Evolutionary conservation across 169 alveolate species (phyloP), one percentile per base, ranked within the genome.

Genomic region (Eimeria sp.): DNA sequence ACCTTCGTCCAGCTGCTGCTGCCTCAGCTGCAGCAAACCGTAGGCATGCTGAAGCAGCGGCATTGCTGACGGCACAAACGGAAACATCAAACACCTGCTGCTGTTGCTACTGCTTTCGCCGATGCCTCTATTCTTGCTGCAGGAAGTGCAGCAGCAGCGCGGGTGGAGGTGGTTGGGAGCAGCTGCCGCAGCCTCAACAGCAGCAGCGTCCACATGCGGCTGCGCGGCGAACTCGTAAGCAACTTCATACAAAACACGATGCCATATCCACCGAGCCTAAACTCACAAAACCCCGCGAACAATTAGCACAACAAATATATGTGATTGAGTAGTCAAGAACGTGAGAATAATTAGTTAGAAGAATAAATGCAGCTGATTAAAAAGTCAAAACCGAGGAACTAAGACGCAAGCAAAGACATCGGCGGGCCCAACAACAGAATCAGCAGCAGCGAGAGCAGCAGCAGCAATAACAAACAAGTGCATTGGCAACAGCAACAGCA

Each of bases 21-120:
- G 89, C 67, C 65, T 18, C 40, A 78, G 89, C 61, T 43, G 89
- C 40, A 78, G 89, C 89, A 78, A 78, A 49, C 89, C 89, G 25
- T 45, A 78, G 89, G 89, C 89, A 43, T 78, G 89, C 89, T 78
- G 89, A 61, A 78, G 67, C 70, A 78, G 89, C 70, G 89, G 89
- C 89, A 78, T 34, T 30, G 89, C 89, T 18, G 67, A 22, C 14
- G 89, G 89, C 61, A 45, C 89, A 43, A 78, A 78, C 27, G 89
- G 89, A 18, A 9, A 78, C 61, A 78, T 54, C 89, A 78, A 43
- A 10, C 57, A 78, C 61, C 45, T 43, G 67, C 61, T 49, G 70
- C 70, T 47, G 67, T 34, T 14, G 45, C 22, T 78, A 65, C 47
- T 43, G 54, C 16, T 18, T 47, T 30, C 20, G 47, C 25, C 14